Evolutionary conservation across 1,284 basidiomycete species (phyloP), one percentile per base, ranked within the genome.

Genomic region (Microbotryum violaceum): DNA sequence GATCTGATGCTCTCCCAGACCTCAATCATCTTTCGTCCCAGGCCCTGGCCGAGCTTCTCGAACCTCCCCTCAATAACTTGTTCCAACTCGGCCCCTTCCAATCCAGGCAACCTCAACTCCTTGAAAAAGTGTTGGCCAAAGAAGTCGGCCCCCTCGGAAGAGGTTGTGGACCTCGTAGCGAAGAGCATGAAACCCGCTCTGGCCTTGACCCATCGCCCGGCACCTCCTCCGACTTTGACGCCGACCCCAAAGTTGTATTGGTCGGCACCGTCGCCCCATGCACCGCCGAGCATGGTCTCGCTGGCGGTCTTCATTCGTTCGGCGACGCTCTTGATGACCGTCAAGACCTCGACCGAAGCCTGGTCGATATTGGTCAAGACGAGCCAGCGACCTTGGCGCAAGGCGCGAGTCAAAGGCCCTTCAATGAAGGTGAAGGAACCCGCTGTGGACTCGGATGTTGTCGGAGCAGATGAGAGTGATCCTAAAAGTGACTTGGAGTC

Each of bases 371-470:
- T 91, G 73, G 96, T 87, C 50, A 98, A 82, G 3, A 98, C 85
- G 3, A 98, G 80, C 94, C 96, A 98, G 72, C 86, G 85, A 16
- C 96, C 96, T 68, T 89, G 85, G 49, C 85, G 82, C 79, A 98
- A 87, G 0, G 94, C 89, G 52, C 89, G 87, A 7, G 94, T 86
- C 51, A 99, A 80, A 0, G 93, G 88, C 14, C 96, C 96, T 70
- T 98, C 93, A 74, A 89, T 89, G 88, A 93, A 98, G 72, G 94
- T 90, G 70, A 98, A 99, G 0, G 85, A 85, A 12, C 96, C 96
- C 0, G 91, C 87, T 14, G 60, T 44, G 20, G 57, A 21, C 16
- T 59, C 60, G 20, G 44, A 44, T 47, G 84, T 82, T 1, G 83
- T 86, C 0, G 88, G 80, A 0, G 93, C 97, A 1, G 94, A 96